Conservation (phyloP, 331 rosid genomes). For the Phaseolus coccineus region DNA sequence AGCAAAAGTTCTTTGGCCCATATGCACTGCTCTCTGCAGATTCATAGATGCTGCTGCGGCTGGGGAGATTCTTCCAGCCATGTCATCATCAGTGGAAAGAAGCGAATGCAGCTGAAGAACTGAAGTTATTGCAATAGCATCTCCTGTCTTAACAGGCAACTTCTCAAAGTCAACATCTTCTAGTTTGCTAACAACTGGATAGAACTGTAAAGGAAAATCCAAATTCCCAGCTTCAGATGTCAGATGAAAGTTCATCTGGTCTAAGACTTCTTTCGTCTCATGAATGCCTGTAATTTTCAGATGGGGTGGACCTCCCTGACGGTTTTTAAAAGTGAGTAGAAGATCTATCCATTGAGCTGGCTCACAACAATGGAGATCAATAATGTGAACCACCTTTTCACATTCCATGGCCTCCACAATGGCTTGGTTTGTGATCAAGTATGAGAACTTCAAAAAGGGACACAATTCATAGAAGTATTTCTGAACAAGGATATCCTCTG, state of each 20-base stretch:
- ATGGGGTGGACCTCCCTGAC: slow-evolving; percentile 85
- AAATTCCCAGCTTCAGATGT: slow-evolving; percentile 72
- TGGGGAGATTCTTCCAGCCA: slow-evolving; percentile 55
- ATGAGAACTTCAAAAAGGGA: slow-evolving; percentile 79
- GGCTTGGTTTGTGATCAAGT: slow-evolving; percentile 77
- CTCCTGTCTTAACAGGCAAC: slow-evolving; percentile 85
- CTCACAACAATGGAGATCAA: slow-evolving; percentile 79
- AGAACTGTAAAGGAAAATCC: slow-evolving; percentile 80
- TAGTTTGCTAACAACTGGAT: slow-evolving; percentile 67
- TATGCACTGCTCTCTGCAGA: slow-evolving; percentile 58
- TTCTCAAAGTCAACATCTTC: slow-evolving; percentile 77
- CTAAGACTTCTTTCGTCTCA: slow-evolving; percentile 70
- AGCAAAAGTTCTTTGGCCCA: slow-evolving; percentile 67
- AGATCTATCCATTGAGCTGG: slow-evolving; percentile 85
- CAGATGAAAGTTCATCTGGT: slow-evolving; percentile 65
- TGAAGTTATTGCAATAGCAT: slow-evolving; percentile 81
- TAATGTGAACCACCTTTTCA: slow-evolving; percentile 75
- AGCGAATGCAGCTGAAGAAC: slow-evolving; percentile 81
- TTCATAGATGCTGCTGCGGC: slow-evolving; percentile 50
- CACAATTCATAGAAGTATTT: slow-evolving; percentile 76
- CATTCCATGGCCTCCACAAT: slow-evolving; percentile 83
- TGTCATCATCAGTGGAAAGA: slow-evolving; percentile 74
- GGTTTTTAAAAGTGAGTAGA: slow-evolving; percentile 58
- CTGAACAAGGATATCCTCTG: slow-evolving; percentile 62
- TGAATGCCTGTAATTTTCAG: slow-evolving; percentile 84